A percentile compares a stretch with the other conserved stretches of the same genome.
phyloP scores from a whole-genome alignment of 495 filamentous ascomycete species.

The Neurospora africana region DNA sequence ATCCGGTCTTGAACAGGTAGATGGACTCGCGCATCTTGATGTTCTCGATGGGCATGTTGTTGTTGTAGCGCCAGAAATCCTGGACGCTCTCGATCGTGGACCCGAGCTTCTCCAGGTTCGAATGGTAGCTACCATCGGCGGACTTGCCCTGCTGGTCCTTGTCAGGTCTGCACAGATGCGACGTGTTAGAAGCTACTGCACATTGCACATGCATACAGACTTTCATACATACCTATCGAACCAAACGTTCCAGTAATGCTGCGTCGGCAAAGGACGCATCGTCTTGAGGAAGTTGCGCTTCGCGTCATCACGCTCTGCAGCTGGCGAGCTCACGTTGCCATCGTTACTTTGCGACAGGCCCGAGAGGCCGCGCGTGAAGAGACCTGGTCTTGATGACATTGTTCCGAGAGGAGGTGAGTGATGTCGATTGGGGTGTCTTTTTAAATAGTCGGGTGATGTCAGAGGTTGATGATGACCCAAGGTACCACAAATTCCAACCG shows the following conservation, averaged over 20 bases:
- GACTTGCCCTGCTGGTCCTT: conserved; percentile 30
- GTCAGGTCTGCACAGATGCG: background rate
- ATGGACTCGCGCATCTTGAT: conserved; percentile 73
- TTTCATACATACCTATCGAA: conserved; percentile 38
- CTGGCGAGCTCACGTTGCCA: conserved; percentile 40
- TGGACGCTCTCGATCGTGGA: conserved; percentile 62
- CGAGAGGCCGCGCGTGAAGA: conserved; percentile 45
- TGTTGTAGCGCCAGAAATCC: conserved; percentile 82
- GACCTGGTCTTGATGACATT: conserved; percentile 40
- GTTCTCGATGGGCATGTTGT: conserved; percentile 70
- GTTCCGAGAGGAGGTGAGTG: background rate
- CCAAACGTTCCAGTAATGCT: conserved; percentile 53
- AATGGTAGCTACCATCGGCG: conserved; percentile 40
- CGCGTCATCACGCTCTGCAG: conserved; percentile 48
- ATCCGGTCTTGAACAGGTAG: conserved; percentile 80
- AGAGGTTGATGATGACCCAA: background rate
- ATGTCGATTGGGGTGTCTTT: background rate
- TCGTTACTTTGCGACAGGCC: conserved; percentile 39
- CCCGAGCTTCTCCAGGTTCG: conserved; percentile 55
- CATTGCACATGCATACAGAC: background rate
- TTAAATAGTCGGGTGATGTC: background rate
- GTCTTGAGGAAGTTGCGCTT: conserved; percentile 50
- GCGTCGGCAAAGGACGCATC: conserved; percentile 48
- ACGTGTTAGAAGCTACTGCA: background rate
- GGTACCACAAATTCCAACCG: background rate